Evolutionary conservation across 352 stramenopile genomes (phyloP), one percentile per base, ranked within the genome.

Genomic region (Phytophthora colocasiae): DNA sequence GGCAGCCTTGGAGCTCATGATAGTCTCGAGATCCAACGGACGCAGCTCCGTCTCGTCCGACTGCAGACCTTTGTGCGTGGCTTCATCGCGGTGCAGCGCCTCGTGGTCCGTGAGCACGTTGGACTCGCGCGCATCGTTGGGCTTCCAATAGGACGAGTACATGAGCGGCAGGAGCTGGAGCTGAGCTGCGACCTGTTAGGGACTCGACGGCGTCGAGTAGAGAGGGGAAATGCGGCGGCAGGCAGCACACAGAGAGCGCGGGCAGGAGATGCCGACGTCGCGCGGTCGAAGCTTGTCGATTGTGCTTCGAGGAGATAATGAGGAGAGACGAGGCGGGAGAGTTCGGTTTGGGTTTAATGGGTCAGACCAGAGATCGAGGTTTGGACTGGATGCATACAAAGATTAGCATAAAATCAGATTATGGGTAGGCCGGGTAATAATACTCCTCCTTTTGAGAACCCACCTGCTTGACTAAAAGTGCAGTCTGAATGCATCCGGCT

Each of bases 71-170:
- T 85, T 82, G 75, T 96, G 87, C 61, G 85, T 92, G 24, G 72
- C 80, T 22, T 75, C 87, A 73, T 96, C 87, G 14, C 87, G 87
- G 65, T 90, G 84, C 48, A 96, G 79, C 36, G 87, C 87, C 55
- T 96, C 81, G 69, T 96, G 87, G 74, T 96, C 87, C 39, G 86
- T 94, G 22, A 88, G 73, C 19, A 94, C 68, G 36, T 76, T 81
- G 15, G 85, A 92, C 72, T 92, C 79, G 50, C 87, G 84, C 4
- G 76, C 81, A 52, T 90, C 80, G 50, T 83, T 83, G 51, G 87
- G 85, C 58, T 84, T 92, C 69, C 83, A 92, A 71, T 96, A 96
- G 58, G 85, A 94, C 65, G 87, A 96, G 75, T 96, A 96, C 87
- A 96, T 96, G 55, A 9, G 50, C 27, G 45, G 36, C 6, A 19